A percentile compares a stretch with the other conserved stretches of the same genome.
These are phyloP conservation scores for Micromonas pusilla DNA, from an alignment of 139 green algal genomes.

Conservation along the genomic window DNA sequence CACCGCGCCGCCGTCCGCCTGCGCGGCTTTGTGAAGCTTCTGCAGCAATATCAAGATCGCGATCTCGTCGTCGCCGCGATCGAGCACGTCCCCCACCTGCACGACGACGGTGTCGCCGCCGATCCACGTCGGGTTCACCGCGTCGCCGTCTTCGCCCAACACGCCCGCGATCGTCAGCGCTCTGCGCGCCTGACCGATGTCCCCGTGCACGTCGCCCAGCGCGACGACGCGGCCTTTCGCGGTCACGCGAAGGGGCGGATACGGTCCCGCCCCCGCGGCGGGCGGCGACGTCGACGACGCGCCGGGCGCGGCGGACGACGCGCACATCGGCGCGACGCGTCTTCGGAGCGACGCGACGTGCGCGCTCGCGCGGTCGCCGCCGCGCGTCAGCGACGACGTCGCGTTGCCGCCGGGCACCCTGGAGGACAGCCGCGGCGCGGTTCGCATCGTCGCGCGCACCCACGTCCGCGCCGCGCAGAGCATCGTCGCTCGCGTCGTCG, in stretches of 20 bases:
- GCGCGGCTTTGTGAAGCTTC: constrained; percentile 59
- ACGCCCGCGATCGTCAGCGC: constrained; percentile 73
- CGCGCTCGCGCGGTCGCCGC: no score
- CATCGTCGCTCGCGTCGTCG: no score
- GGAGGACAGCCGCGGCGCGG: no score
- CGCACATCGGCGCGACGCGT: background rate
- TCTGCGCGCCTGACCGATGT: constrained; percentile 68
- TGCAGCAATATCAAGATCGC: constrained; percentile 76
- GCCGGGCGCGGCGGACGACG: background rate
- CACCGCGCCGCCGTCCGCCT: constrained; percentile 63
- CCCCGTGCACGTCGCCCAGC: constrained; percentile 91
- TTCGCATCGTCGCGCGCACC: no score
- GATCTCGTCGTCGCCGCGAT: constrained; percentile 31
- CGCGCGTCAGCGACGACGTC: no score
- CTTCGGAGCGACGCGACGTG: no score
- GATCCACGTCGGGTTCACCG: constrained; percentile 29
- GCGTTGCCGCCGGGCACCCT: no score
- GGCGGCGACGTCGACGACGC: background rate
- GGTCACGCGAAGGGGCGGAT: constrained; percentile 4
- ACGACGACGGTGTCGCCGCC: constrained; percentile 38
- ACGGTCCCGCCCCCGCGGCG: background rate
- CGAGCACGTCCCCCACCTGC: constrained; percentile 75
- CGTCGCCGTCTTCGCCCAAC: constrained; percentile 45
- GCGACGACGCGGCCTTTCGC: constrained; percentile 51
- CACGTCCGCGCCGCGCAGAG: background rate